phyloP scores from a whole-genome alignment of 306 rosid genomes.

The Coriaria nepalensis region DNA sequence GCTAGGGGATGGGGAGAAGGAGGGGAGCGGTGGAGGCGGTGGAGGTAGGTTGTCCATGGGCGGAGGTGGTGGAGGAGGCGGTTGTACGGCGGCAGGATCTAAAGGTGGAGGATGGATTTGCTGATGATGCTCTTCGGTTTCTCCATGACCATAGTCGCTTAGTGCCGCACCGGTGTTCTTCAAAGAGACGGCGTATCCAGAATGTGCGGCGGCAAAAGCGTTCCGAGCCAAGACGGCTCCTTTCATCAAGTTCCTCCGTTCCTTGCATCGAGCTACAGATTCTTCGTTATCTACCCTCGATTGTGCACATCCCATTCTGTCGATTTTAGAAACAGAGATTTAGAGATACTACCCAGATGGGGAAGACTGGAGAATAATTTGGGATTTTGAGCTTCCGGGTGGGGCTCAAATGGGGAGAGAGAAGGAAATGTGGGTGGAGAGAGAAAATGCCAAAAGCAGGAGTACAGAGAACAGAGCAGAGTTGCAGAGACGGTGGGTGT shows the following conservation, averaged over 20 bases:
- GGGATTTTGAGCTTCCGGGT: background rate
- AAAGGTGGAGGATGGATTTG: constrained; percentile 13
- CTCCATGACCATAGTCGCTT: constrained; percentile 69
- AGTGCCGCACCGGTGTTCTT: constrained; percentile 85
- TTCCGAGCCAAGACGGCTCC: constrained; percentile 67
- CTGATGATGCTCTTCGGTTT: constrained; percentile 24
- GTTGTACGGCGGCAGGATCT: constrained; percentile 13
- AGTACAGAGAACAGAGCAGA: constrained; percentile 9
- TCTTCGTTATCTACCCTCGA: constrained; percentile 83
- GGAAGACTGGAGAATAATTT: background rate
- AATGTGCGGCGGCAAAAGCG: constrained; percentile 75
- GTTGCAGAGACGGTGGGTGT: constrained; percentile 10
- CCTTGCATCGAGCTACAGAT: constrained; percentile 69
- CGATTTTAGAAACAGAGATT: background rate
- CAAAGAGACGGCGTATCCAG: constrained; percentile 52
- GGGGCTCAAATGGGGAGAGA: background rate
- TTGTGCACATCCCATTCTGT: constrained; percentile 72
- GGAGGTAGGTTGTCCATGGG: no score
- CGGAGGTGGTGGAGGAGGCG: constrained; percentile 48
- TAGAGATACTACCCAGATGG: background rate
- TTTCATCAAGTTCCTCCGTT: constrained; percentile 45
- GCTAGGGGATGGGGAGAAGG: no score
- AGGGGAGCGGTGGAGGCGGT: no score
- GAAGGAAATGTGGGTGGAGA: background rate
- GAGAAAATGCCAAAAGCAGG: constrained; percentile 2